Base-by-base conservation (phyloP, 495 filamentous ascomycete species). In the Choiromyces venosus region DNA sequence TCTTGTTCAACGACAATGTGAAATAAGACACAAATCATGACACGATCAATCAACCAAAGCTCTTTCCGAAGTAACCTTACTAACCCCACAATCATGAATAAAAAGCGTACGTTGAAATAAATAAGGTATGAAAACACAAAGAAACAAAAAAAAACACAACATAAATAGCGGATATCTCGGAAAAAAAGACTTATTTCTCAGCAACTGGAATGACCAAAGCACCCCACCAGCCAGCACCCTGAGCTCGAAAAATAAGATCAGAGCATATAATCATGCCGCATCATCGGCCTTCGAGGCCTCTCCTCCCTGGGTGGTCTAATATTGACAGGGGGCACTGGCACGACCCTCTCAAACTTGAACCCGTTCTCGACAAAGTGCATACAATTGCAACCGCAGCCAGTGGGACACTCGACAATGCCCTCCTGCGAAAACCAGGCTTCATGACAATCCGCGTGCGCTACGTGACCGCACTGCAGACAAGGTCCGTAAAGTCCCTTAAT, bases 381-480 rank as follows among this genome's bases (percentile, higher is more conserved):
- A 75, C 84, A 85, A 37, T 79, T 65, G 70, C 84, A 85, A 29
- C 83, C 84, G 52, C 84, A 85, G 8, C 83, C 84, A 14, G 83
- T 81, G 52, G 83, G 80, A 74, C 84, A 85, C 44, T 81, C 73
- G 18, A 44, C 69, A 19, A 71, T 72, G 19, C 77, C 71, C 14
- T 73, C 76, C 66, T 69, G 65, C 12, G 56, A 74, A 65, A 75
- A 89, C 82, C 82, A 83, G 83, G 83, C 87, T 85, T 77, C 86
- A 82, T 68, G 83, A 80, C n/a, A 89, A 82, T 75, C 86, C 37
- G 87, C 85, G 79, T 91, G 89, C 19, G 83, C 83, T 18, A 86
- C 86, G 73, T 89, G 89, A n/a, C 89, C 89, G 73, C 89, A 91
- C 67, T 81, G 82, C 8, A 89, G 81, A 76, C 89, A 91, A 8